Conservation (phyloP, 352 stramenopile species). For the Globisporangium alternatum region DNA sequence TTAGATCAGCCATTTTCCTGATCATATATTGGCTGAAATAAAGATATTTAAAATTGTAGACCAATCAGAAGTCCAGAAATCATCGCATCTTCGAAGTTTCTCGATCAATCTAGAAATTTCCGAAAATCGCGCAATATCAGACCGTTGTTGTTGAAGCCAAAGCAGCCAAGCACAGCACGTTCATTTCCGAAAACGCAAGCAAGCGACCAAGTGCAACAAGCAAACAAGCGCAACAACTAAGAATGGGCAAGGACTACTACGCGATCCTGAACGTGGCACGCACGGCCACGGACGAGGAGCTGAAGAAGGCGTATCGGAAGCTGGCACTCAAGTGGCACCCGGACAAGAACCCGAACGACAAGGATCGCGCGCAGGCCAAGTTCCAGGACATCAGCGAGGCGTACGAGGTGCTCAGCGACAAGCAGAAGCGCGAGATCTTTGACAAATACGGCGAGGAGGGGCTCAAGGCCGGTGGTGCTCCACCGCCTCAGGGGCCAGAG, state of each 20-base stretch:
- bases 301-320: slow-evolving; percentile 88
- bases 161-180: neutral
- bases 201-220: slow-evolving; percentile 7
- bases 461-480: slow-evolving; percentile 50
- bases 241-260: slow-evolving; percentile 90
- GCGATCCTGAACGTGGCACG: slow-evolving; percentile 64
- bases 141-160: slow-evolving; percentile 15
- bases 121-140: neutral
- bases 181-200: slow-evolving; percentile 1
- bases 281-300: slow-evolving; percentile 68
- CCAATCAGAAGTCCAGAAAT: neutral
- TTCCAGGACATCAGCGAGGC: slow-evolving; percentile 93
- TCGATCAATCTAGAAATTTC: slow-evolving; percentile 19
- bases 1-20: neutral
- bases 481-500: slow-evolving; percentile 20
- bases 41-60: neutral
- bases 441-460: slow-evolving; percentile 93
- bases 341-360: slow-evolving; percentile 90
- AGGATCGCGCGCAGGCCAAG: slow-evolving; percentile 82
- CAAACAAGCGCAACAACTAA: slow-evolving; percentile 2
- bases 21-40: neutral
- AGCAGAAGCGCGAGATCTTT: slow-evolving; percentile 91
- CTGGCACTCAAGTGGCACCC: slow-evolving; percentile 91
- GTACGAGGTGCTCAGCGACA: slow-evolving; percentile 93
- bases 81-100: slow-evolving; percentile 28